Evolutionary conservation across 495 filamentous ascomycete species (phyloP).

Genomic region (Trichocladium antarcticum): DNA sequence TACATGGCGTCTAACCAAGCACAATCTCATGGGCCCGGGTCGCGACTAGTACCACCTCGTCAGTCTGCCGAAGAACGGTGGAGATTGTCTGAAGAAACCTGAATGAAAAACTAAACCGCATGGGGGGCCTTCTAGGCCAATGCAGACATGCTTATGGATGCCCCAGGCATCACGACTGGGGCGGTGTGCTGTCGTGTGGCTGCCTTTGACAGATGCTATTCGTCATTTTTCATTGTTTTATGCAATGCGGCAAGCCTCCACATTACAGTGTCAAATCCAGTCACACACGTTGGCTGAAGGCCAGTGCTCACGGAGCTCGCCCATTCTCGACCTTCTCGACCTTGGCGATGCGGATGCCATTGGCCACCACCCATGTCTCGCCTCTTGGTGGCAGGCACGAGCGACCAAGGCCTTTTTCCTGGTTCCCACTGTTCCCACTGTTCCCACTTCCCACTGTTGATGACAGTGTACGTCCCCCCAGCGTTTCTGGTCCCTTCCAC

Average conservation of each 20-base stretch:
- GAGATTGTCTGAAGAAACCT: background rate
- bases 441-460: background rate
- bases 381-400: conserved; percentile 13
- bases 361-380: conserved; percentile 16
- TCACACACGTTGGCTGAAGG: conserved; percentile 7
- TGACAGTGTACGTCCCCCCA: conserved; percentile 16
- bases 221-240: conserved; percentile 15
- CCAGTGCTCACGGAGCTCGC: conserved; percentile 21
- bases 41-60: background rate
- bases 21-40: background rate
- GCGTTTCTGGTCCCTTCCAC: conserved; percentile 29
- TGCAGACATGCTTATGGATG: background rate
- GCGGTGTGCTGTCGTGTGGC: conserved; percentile 18
- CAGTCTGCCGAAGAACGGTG: background rate
- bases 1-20: conserved; percentile 19
- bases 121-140: background rate
- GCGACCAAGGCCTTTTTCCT: conserved; percentile 17
- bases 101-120: background rate
- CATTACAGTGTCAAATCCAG: conserved; percentile 12
- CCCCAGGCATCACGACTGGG: background rate
- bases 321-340: conserved; percentile 8
- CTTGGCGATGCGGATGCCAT: conserved; percentile 13
- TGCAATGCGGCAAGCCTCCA: conserved; percentile 5
- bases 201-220: conserved; percentile 18
- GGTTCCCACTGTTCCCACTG: background rate